Conservation (phyloP, 1,284 basidiomycete genomes). For the Fomitopsis palustris region DNA sequence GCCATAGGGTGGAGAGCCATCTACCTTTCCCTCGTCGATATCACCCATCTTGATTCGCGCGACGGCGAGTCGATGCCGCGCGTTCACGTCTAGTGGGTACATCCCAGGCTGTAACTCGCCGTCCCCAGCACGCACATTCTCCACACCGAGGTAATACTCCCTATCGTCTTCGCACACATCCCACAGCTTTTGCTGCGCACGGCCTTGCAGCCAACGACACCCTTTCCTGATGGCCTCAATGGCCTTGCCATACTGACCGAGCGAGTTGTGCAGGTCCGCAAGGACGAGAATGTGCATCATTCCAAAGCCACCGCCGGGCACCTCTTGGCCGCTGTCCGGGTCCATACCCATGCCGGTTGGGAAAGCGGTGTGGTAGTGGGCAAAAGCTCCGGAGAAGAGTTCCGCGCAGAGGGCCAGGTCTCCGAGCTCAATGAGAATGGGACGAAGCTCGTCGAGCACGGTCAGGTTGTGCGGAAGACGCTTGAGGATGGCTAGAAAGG, state of each 20-base stretch:
- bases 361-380: constrained; percentile 40
- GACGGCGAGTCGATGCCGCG: constrained; percentile 84
- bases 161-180: constrained; percentile 83
- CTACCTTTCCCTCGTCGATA: constrained; percentile 72
- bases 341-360: constrained; percentile 31
- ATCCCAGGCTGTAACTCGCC: constrained; percentile 47
- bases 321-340: constrained; percentile 24
- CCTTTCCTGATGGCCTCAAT: constrained; percentile 74
- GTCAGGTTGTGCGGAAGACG: constrained; percentile 79
- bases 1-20: too few relatives aligned
- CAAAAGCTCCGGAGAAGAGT: constrained; percentile 62
- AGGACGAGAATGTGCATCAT: constrained; percentile 73
- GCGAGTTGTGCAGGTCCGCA: constrained; percentile 78
- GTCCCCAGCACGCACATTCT: constrained; percentile 19
- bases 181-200: constrained; percentile 76
- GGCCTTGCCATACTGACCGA: constrained; percentile 67
- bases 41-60: constrained; percentile 83
- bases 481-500: constrained; percentile 74
- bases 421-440: constrained; percentile 70
- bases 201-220: constrained; percentile 86
- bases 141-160: constrained; percentile 67
- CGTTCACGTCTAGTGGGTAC: constrained; percentile 74
- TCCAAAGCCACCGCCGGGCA: constrained; percentile 48
- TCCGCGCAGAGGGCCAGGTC: constrained; percentile 63
- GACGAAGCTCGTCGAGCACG: constrained; percentile 77